Conservation (phyloP, 2,329 filamentous ascomycete genomes). For the Xylaria sp. region DNA sequence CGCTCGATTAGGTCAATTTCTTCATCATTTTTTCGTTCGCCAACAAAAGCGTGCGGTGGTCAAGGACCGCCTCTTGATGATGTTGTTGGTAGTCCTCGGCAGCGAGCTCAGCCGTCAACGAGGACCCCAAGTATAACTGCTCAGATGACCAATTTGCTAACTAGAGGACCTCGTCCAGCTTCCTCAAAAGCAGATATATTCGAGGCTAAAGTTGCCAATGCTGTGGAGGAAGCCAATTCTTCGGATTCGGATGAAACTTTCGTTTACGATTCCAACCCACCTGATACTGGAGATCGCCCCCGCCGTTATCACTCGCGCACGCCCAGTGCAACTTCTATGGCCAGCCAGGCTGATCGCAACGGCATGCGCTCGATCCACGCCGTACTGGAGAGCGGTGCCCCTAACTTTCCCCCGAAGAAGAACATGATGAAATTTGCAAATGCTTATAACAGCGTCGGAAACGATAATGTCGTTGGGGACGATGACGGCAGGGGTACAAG, state of each 20-base stretch:
- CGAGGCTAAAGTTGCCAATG: conserved; percentile 93
- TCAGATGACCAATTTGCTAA: conserved; percentile 50
- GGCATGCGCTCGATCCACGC: conserved; percentile 67
- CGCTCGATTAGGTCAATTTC: conserved; percentile 44
- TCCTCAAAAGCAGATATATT: conserved; percentile 98
- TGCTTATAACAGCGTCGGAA: conserved; percentile 66
- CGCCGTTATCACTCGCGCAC: conserved; percentile 89
- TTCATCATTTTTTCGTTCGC: conserved; percentile 37
- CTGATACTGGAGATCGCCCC: conserved; percentile 64
- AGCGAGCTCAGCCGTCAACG: conserved; percentile 24
- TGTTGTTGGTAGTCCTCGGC: conserved; percentile 26
- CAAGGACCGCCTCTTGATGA: conserved; percentile 40
- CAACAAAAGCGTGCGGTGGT: conserved; percentile 39
- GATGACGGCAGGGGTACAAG: conserved; percentile 67
- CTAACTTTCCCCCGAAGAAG: conserved; percentile 70
- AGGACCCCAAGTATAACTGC: conserved; percentile 40
- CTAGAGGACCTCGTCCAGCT: conserved; percentile 54
- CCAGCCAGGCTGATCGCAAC: conserved; percentile 67
- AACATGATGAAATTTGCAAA: conserved; percentile 98
- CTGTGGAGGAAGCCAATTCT: conserved; percentile 93
- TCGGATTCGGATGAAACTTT: conserved; percentile 98
- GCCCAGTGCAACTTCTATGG: conserved; percentile 87
- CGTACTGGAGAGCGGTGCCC: conserved; percentile 61
- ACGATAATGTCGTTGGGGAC: conserved; percentile 60
- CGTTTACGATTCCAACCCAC: conserved; percentile 97